These are phyloP conservation scores for Neoscytalidium dimidiatum DNA, from an alignment of 2,329 filamentous ascomycete genomes.

Conservation along the genomic window DNA sequence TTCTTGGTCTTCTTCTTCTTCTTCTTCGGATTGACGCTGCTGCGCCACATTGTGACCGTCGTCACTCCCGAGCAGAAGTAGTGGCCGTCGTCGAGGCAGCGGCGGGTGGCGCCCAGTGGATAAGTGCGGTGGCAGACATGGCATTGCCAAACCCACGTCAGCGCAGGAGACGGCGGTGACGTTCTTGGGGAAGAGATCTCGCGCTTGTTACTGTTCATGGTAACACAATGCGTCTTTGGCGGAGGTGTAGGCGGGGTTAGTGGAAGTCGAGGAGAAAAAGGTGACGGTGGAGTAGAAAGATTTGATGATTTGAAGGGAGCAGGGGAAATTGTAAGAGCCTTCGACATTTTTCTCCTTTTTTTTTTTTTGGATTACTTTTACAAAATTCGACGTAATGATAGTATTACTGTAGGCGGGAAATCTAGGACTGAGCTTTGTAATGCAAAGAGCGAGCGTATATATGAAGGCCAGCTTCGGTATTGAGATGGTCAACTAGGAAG, in stretches of 20 bases:
- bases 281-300: constrained; percentile 47
- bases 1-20: constrained; percentile 28
- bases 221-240: not conserved
- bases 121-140: constrained; percentile 53
- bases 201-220: constrained; percentile 14
- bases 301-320: constrained; percentile 46
- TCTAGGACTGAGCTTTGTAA: too few species aligned
- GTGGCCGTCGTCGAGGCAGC: constrained; percentile 58
- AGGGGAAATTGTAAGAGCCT: constrained; percentile 34
- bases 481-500: not conserved
- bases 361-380: not conserved
- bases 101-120: constrained; percentile 50
- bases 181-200: constrained; percentile 21
- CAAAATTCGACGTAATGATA: too few species aligned
- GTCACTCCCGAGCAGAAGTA: constrained; percentile 54
- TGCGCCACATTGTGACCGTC: constrained; percentile 36
- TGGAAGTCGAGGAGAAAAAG: constrained; percentile 40
- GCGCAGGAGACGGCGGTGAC: constrained; percentile 32
- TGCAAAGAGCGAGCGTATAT: constrained; percentile 8
- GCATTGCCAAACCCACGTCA: constrained; percentile 56
- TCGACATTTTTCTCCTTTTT: not conserved
- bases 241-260: constrained; percentile 22
- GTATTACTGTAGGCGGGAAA: not conserved
- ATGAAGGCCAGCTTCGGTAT: constrained; percentile 20
- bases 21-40: constrained; percentile 23